Evolutionary conservation across 176 grass and related monocot species (phyloP).

Genomic region (Aegilops tauschii): DNA sequence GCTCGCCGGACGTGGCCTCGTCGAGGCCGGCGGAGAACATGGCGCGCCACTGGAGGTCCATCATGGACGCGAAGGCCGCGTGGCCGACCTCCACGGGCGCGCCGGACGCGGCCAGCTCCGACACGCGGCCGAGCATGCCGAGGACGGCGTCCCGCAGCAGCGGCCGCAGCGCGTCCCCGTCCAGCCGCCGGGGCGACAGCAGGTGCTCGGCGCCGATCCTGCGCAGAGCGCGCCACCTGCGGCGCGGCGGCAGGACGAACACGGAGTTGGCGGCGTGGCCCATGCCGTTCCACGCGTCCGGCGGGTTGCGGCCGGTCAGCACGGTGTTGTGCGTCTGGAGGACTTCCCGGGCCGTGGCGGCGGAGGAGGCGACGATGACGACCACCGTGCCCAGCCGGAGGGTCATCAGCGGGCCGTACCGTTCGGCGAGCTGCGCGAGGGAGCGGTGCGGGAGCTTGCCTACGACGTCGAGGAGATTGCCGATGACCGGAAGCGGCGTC

Average conservation of each 20-base stretch:
- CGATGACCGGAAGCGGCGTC: slow-evolving; percentile 20
- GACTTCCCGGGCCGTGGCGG: slow-evolving; percentile 25
- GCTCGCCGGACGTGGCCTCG: not conserved
- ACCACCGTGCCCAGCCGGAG: not conserved
- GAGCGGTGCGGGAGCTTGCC: slow-evolving; percentile 11
- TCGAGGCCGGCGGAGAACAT: slow-evolving; percentile 36
- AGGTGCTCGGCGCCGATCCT: slow-evolving; percentile 1
- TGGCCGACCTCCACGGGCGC: slow-evolving; percentile 25
- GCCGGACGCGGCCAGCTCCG: not conserved
- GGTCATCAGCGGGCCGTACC: not conserved
- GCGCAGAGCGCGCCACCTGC: slow-evolving; percentile 10
- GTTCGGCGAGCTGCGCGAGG: not conserved
- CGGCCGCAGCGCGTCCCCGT: not conserved
- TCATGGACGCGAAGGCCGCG: slow-evolving; percentile 24
- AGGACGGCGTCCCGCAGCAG: not conserved
- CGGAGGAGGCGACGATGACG: slow-evolving; percentile 35
- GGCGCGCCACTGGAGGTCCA: slow-evolving; percentile 31
- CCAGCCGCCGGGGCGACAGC: not conserved
- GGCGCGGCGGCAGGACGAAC: slow-evolving; percentile 4
- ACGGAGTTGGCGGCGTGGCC: slow-evolving; percentile 30
- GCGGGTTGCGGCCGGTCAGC: slow-evolving; percentile 16
- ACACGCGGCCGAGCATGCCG: not conserved
- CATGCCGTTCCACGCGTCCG: slow-evolving; percentile 22
- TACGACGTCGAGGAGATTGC: slow-evolving; percentile 12
- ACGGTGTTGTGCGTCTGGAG: slow-evolving; percentile 28